A percentile compares a stretch with the other conserved stretches of the same genome.
phyloP scores from a whole-genome alignment of 2,329 filamentous ascomycete species.

The Hymenoscyphus albidus region DNA sequence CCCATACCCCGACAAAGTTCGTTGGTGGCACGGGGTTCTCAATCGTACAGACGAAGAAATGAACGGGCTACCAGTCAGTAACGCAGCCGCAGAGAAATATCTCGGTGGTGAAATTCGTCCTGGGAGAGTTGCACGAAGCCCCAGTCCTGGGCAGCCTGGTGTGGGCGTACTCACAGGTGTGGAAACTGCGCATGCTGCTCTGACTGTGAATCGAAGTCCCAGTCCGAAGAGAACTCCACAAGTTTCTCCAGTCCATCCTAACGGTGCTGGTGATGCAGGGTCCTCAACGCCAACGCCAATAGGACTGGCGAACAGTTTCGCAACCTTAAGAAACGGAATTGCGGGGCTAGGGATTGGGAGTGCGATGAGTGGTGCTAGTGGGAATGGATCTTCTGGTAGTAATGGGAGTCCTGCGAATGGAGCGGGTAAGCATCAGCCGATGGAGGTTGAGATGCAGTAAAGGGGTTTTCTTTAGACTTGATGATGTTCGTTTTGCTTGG shows the following conservation, averaged over 20 bases:
- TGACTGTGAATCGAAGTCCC: conserved; percentile 13
- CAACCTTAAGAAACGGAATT: conserved; percentile 43
- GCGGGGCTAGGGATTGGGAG: conserved; percentile 42
- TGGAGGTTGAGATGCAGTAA: conserved; percentile 50
- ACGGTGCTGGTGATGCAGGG: conserved; percentile 29
- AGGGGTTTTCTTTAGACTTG: not conserved
- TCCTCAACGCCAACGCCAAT: not conserved
- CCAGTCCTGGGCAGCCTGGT: conserved; percentile 8
- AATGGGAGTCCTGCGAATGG: conserved; percentile 23
- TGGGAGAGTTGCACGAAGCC: conserved; percentile 3
- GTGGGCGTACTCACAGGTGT: conserved; percentile 28
- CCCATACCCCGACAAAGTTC: conserved; percentile 69
- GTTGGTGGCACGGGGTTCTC: conserved; percentile 92
- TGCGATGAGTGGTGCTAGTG: conserved; percentile 28
- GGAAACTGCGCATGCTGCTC: conserved; percentile 26
- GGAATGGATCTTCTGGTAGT: not conserved
- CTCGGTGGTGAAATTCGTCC: conserved; percentile 11
- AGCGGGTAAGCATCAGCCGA: conserved; percentile 24
- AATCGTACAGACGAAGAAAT: conserved; percentile 86
- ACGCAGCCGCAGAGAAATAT: conserved; percentile 42
- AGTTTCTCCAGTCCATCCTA: conserved; percentile 13
- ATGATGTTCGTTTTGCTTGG: not conserved
- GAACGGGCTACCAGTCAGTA: conserved; percentile 60
- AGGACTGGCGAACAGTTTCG: conserved; percentile 31
- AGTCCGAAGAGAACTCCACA: conserved; percentile 23